These are phyloP conservation scores for Candida ficus DNA, from an alignment of 805 yeast genomes.

Conservation along the genomic window DNA sequence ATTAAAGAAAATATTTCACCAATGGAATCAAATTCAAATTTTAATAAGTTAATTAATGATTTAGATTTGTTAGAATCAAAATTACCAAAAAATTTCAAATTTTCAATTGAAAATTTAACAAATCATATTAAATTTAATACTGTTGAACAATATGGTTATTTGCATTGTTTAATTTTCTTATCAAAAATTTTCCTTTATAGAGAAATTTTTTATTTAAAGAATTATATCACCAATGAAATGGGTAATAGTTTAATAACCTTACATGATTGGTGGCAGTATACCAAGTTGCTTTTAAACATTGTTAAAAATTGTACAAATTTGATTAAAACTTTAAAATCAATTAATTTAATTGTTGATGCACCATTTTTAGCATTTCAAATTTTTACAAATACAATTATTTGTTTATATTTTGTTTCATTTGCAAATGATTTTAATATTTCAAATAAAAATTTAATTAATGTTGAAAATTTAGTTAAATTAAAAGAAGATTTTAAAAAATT, in stretches of 20 bases:
- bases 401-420: constrained; percentile 29
- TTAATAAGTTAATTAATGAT: constrained; percentile 22
- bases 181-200: constrained; percentile 31
- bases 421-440: constrained; percentile 19
- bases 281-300: constrained; percentile 21
- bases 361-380: constrained; percentile 35
- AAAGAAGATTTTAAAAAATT: constrained; percentile 4
- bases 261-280: constrained; percentile 30
- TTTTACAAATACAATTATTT: constrained; percentile 31
- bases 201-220: constrained; percentile 29
- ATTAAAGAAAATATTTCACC: constrained; percentile 27
- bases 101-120: constrained; percentile 24
- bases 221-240: constrained; percentile 1
- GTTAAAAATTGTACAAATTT: constrained; percentile 26
- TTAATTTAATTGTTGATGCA: constrained; percentile 31
- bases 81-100: constrained; percentile 27
- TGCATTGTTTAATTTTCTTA: constrained; percentile 29
- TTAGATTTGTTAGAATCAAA: constrained; percentile 21
- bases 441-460: not conserved
- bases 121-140: constrained; percentile 29
- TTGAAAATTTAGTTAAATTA: constrained; percentile 2
- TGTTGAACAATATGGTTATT: constrained; percentile 30
- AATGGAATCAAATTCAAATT: constrained; percentile 26
- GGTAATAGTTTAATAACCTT: constrained; percentile 1
- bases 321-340: constrained; percentile 22